Base-by-base conservation (phyloP, 345 rosid species). In the Passiflora organensis region DNA sequence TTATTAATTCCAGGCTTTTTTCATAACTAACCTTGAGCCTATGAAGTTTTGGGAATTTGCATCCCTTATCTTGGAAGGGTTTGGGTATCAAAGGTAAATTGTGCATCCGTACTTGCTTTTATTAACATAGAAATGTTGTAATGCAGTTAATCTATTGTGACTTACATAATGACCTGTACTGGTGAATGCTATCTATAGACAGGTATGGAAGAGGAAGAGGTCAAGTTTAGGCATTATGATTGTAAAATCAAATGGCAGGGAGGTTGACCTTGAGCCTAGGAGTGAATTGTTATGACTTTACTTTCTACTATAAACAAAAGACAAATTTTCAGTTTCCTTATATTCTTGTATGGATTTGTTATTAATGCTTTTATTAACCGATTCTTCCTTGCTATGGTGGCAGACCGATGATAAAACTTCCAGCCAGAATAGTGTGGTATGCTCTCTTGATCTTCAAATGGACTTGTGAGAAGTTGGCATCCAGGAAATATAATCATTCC, bases 351-450 rank as follows among this genome's bases (percentile, higher is more conserved):
- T 44, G 41, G 51, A 37, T 50, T 71, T 49, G 37, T 45, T 21
- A 15, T 38, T 10, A 21, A 32, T 62, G 4, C 58, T 55, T 45
- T 48, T 51, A 69, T 46, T 21, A 69, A 53, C 17, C n/a, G n/a
- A n/a, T 63, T 43, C 17, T 15, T 20, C 2, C 28, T 55, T 58
- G 23, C 49, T 68, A 69, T 56, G 39, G 65, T 58, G 75, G 80
- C 86, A 88, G 98, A 72, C 98, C 98, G 37, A 74, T 72, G 51
- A 76, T 82, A 55, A 91, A 78, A 72, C 57, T 86, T 76, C 93
- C 95, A 38, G 71, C 75, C 46, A 51, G 59, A 53, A 55, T 80
- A 67, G 76, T 71, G 51, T 72, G 72, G 71, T 55, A 56, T 63
- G 43, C 74, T 59, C 59, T 78, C 53, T 59, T 74, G 53, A 68